Conservation (phyloP, 2,329 filamentous ascomycete genomes). For the Trichophyton simii region DNA sequence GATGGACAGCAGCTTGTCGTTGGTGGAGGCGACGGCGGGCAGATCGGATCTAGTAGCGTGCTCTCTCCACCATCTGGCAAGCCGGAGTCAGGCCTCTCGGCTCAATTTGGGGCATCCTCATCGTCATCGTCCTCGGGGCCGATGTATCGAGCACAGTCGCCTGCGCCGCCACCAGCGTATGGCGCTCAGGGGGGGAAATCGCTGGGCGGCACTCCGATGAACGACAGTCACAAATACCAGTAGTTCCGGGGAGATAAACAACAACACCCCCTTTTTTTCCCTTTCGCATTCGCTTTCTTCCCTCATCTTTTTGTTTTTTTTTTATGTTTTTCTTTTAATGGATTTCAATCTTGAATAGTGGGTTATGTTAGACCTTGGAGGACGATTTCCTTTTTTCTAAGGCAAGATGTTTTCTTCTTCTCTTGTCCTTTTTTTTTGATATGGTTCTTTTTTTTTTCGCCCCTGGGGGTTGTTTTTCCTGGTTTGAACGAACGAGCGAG, state of each 20-base stretch:
- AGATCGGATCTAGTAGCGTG: conserved; percentile 6
- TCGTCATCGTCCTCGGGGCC: conserved; percentile 7
- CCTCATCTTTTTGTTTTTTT: conserved; percentile 1
- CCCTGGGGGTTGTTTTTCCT: neutral
- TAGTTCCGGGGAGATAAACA: neutral
- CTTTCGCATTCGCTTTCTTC: neutral
- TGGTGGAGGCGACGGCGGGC: conserved; percentile 35
- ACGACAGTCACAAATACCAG: conserved; percentile 23
- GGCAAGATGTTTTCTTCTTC: neutral
- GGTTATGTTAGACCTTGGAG: neutral
- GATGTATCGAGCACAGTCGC: conserved; percentile 17
- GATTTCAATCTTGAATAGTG: conserved; percentile 1
- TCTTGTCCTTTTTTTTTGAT: neutral
- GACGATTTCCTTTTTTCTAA: conserved; percentile 3
- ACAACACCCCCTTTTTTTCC: too few species aligned
- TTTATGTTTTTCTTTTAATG: neutral
- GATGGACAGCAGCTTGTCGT: conserved; percentile 39
- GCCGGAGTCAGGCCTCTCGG: neutral
- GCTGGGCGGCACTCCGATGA: conserved; percentile 22
- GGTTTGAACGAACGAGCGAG: neutral
- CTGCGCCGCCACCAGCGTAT: conserved; percentile 32
- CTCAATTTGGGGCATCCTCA: neutral
- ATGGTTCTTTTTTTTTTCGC: neutral
- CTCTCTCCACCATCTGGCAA: neutral
- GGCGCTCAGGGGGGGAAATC: conserved; percentile 25